Conservation (phyloP, 495 filamentous ascomycete genomes). For the Neurospora sp. region DNA sequence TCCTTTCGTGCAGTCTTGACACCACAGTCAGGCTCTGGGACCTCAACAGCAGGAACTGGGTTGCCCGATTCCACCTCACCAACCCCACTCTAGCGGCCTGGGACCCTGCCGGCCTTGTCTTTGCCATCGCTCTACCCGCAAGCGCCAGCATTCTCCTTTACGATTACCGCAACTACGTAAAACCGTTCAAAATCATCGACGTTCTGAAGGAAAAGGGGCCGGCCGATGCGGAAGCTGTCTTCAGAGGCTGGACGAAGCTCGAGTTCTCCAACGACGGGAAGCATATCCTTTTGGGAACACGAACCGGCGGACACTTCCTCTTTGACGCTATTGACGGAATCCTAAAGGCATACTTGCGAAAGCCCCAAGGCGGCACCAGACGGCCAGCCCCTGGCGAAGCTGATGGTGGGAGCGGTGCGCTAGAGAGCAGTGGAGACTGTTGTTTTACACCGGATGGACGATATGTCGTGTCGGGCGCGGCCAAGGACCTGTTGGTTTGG, state of each 20-base stretch:
- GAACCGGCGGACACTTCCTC: slow-evolving; percentile 71
- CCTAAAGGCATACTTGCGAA: slow-evolving; percentile 54
- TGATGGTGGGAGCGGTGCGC: slow-evolving; percentile 21
- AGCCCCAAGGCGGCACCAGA: slow-evolving; percentile 29
- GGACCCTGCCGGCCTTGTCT: slow-evolving; percentile 80
- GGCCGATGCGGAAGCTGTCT: slow-evolving; percentile 26
- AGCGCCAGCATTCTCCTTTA: slow-evolving; percentile 76
- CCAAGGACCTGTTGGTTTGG: slow-evolving; percentile 71
- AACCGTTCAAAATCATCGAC: slow-evolving; percentile 84
- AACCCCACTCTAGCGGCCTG: slow-evolving; percentile 75
- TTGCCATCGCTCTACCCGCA: slow-evolving; percentile 78
- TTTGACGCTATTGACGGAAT: slow-evolving; percentile 81
- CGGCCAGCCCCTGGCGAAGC: slow-evolving; percentile 40
- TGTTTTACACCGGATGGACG: slow-evolving; percentile 83
- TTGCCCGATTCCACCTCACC: slow-evolving; percentile 65
- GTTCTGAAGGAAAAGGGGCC: slow-evolving; percentile 37
- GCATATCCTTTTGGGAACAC: slow-evolving; percentile 69
- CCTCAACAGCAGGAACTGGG: slow-evolving; percentile 57
- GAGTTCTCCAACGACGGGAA: slow-evolving; percentile 96
- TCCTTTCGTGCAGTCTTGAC: slow-evolving; percentile 83
- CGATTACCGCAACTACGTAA: slow-evolving; percentile 87
- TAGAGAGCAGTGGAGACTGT: slow-evolving; percentile 60
- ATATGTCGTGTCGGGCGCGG: slow-evolving; percentile 71
- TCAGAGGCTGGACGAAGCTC: slow-evolving; percentile 68
- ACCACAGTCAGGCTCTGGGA: slow-evolving; percentile 86